phyloP scores from a whole-genome alignment of 192 early-diverging fungal species.

The Coemansia sp. region DNA sequence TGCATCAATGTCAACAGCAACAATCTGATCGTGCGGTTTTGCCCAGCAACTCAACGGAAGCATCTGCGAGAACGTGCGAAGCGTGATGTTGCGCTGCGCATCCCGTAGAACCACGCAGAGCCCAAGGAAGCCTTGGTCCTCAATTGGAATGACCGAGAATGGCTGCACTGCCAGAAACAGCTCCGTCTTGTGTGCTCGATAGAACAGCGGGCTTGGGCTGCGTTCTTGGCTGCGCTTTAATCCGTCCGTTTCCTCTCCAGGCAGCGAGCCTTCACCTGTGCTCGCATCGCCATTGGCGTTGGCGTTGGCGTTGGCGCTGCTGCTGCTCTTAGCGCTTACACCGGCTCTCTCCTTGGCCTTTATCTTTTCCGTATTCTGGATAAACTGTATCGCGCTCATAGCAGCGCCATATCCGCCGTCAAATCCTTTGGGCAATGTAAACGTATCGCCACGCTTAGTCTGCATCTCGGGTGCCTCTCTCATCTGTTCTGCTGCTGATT shows the following conservation, averaged over 20 bases:
- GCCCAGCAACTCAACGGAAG: conserved; percentile 55
- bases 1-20: conserved; percentile 46
- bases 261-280: background rate
- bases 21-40: conserved; percentile 54
- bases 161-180: conserved; percentile 52
- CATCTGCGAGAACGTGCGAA: conserved; percentile 57
- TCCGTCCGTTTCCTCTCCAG: background rate
- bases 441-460: conserved; percentile 49
- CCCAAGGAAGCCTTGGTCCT: conserved; percentile 46
- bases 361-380: conserved; percentile 32
- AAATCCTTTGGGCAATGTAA: conserved; percentile 55
- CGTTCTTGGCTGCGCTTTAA: background rate
- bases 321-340: background rate
- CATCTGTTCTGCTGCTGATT: conserved; percentile 34
- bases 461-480: conserved; percentile 48
- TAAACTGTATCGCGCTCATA: conserved; percentile 43
- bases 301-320: background rate
- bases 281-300: background rate
- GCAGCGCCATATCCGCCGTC: conserved; percentile 55
- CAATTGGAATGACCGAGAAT: conserved; percentile 49
- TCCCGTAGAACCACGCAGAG: conserved; percentile 52
- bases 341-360: conserved; percentile 10
- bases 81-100: conserved; percentile 30
- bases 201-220: conserved; percentile 45
- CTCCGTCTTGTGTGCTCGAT: conserved; percentile 46